A percentile compares a stretch with the other conserved stretches of the same genome.
Evolutionary conservation across 305 asterid species (phyloP).

Genomic region (Rubia tinctorum): DNA sequence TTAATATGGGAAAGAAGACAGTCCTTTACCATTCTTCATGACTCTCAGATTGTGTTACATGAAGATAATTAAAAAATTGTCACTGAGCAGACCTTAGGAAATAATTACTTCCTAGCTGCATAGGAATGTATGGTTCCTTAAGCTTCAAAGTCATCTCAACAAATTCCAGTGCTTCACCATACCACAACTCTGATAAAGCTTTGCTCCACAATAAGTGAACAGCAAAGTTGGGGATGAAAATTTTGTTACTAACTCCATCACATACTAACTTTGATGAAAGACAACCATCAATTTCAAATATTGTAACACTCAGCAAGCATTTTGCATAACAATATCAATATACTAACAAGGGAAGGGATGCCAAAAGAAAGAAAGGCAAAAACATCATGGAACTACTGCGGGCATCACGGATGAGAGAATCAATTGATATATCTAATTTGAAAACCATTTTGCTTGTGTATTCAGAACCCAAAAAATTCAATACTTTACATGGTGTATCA

Average conservation of each 20-base stretch:
- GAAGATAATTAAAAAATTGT: too few species aligned
- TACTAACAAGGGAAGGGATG: not conserved
- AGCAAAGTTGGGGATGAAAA: not conserved
- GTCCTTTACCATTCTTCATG: not conserved
- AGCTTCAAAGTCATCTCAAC: not conserved
- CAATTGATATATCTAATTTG: not conserved
- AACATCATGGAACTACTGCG: not conserved
- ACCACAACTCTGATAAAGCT: not conserved
- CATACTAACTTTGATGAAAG: conserved; percentile 1
- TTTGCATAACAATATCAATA: not conserved
- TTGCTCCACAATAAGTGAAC: not conserved
- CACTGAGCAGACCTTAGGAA: not conserved
- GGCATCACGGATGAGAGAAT: not conserved
- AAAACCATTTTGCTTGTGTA: too few species aligned
- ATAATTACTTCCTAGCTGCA: not conserved
- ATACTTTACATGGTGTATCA: not conserved
- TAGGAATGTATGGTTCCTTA: not conserved
- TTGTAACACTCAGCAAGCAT: not conserved
- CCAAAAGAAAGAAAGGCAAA: not conserved
- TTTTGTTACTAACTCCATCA: not conserved
- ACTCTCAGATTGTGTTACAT: not conserved
- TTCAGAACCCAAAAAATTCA: not conserved
- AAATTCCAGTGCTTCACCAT: not conserved
- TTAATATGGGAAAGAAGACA: not conserved
- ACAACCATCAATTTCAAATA: not conserved